Evolutionary conservation across 1,284 basidiomycete genomes (phyloP), one percentile per base, ranked within the genome.

Genomic region (Pseudozyma sp.): DNA sequence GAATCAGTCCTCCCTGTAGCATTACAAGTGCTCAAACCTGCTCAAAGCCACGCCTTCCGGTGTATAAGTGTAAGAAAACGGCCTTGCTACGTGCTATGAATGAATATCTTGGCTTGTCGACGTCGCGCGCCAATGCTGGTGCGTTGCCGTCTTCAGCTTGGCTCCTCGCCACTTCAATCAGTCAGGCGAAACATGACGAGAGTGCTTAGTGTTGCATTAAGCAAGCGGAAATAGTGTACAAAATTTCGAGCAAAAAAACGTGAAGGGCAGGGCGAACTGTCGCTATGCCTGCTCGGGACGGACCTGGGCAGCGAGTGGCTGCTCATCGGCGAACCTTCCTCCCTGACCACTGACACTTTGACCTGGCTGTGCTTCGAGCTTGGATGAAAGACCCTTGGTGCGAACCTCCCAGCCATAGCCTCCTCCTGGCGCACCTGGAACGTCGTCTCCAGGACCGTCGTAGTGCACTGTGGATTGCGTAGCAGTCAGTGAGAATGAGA

Each of bases 371-470:
- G 78, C 74, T 52, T 76, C 68, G 19, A 77, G 66, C 51, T 79
- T 75, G 25, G 74, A 79, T 14, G 78, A 78, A 19, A 84, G 76
- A 48, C 82, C 83, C 53, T 71, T 59, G 31, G 78, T 80, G 31
- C 83, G 63, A 18, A 83, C 79, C 35, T 77, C 75, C 69, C 77
- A 83, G n/a, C 83, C 83, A 35, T 83, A 85, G 2, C 82, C 82
- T 55, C 80, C 81, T 12, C 78, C 77, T 16, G 81, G 74, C n/a
- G 77, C 73, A 19, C 76, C 79, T 9, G 81, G 78, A 19, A 80
- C 77, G 25, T 69, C 36, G 61, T 80, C 73, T 11, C 74, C 76
- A 10, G 83, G 77, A 19, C 83, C 83, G 8, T 83, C 81, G 70
- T 83, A 84, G 63, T 84, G 83, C 56, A 84, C 70, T 79, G 65